phyloP scores from a whole-genome alignment of 2,329 filamentous ascomycete genomes.

The Aureobasidium sp. region DNA sequence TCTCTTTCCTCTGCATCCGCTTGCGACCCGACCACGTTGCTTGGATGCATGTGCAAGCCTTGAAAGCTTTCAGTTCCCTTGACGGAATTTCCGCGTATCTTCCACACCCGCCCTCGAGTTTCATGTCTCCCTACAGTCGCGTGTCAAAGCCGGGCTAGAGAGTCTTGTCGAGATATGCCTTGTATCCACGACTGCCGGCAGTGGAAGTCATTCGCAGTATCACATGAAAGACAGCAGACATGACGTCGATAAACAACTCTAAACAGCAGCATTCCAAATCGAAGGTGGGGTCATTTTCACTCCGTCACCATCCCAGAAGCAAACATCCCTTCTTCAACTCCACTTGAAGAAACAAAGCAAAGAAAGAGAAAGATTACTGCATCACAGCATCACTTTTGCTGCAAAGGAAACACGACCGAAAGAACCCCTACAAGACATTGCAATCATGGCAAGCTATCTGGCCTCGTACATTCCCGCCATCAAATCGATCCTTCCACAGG shows the following conservation, averaged over 20 bases:
- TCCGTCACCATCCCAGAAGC: background rate
- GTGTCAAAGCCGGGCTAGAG: too few relatives aligned
- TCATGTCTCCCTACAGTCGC: background rate
- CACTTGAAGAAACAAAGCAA: background rate
- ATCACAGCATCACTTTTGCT: background rate
- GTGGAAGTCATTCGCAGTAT: background rate
- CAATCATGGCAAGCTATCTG: slow-evolving; percentile 1
- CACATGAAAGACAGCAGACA: background rate
- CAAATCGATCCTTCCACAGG: slow-evolving; percentile 17
- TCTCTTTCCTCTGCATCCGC: background rate
- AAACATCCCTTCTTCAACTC: background rate
- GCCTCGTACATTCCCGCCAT: slow-evolving; percentile 10
- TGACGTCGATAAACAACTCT: slow-evolving; percentile 12
- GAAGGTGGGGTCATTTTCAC: background rate
- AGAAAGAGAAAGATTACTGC: background rate
- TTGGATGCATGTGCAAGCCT: background rate
- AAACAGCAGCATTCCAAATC: background rate
- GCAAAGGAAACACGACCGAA: background rate
- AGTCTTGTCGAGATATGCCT: background rate
- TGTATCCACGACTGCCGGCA: too few relatives aligned
- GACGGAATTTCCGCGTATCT: background rate
- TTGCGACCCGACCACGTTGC: background rate
- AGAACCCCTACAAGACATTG: background rate
- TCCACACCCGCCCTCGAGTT: background rate
- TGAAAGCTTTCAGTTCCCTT: background rate